Base-by-base conservation (phyloP, 129 eudicot species). In the Rutidosis leptorrhynchoides region DNA sequence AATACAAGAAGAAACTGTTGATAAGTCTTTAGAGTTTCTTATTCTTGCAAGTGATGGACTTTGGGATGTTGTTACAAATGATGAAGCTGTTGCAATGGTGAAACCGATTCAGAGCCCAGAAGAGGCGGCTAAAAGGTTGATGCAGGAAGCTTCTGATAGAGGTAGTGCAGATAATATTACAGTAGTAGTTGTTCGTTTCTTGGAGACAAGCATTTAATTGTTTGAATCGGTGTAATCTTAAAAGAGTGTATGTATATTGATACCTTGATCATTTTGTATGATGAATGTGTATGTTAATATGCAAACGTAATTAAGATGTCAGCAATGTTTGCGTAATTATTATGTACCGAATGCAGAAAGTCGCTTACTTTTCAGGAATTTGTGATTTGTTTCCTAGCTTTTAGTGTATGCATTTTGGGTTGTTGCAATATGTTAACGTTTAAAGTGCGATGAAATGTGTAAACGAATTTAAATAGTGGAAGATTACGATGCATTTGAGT, bases 11-110 rank as follows among this genome's bases (percentile, higher is more conserved):
- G 96, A 81, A 53, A 84, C 64, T 64, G 81, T 92, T 69, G 96
- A 92, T 63, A 72, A 74, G 23, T 77, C 89, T 43, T 95, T 92
- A 1, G 98, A 92, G 83, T 88, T 92, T 75, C 83, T 92, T 19
- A 88, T 92, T 45, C 90, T 92, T 66, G 98, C 96, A 9, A 92
- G 98, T 23, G 98, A 92, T 64, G 98, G 98, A 32, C 88, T 92
- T 57, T 92, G 98, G 96, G 98, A 92, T 27, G 98, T 92, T 16
- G 98, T 92, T 53, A 81, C 95, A 4, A 92, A 92, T 74, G 98
- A 92, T 75, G 98, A 91, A 69, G 98, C 96, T 30, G 98, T 91
- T 42, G 80, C 75, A 2, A 85, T 91, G 87, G 85, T 83, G 37
- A 85, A 77, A 61, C 85, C 90, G 26, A 85, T 87, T 42, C 65